These are phyloP conservation scores for Amanita molliuscula DNA, from an alignment of 768 basidiomycete genomes.

Conservation along the genomic window DNA sequence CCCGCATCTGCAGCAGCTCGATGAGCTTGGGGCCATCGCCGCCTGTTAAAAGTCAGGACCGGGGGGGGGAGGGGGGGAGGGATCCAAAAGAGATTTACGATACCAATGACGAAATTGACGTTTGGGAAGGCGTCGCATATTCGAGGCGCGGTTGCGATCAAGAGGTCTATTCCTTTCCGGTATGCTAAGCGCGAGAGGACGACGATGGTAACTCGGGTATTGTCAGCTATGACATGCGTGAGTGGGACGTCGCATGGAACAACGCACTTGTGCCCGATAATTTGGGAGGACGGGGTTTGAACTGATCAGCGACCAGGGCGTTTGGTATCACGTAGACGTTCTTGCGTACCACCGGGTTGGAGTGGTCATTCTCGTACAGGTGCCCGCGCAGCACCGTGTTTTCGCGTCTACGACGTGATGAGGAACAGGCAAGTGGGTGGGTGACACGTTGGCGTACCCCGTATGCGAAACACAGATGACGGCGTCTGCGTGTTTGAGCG, in stretches of 20 bases:
- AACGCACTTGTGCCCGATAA: slow-evolving; percentile 47
- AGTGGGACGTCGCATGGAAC: background rate
- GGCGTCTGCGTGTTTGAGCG: slow-evolving; percentile 84
- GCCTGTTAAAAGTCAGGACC: slow-evolving; percentile 39
- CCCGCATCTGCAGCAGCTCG: slow-evolving; percentile 91
- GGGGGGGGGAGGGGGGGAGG: no score
- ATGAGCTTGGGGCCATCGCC: slow-evolving; percentile 95
- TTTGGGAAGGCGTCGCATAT: slow-evolving; percentile 82
- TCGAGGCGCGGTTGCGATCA: slow-evolving; percentile 85
- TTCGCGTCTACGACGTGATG: slow-evolving; percentile 60
- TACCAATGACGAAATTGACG: slow-evolving; percentile 83
- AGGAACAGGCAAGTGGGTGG: background rate
- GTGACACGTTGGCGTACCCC: slow-evolving; percentile 42
- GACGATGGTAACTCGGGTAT: slow-evolving; percentile 71
- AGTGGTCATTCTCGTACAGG: slow-evolving; percentile 44
- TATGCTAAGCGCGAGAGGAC: slow-evolving; percentile 87
- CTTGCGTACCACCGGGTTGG: slow-evolving; percentile 33
- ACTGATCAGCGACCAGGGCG: slow-evolving; percentile 79
- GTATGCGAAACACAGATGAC: slow-evolving; percentile 97
- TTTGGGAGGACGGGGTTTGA: slow-evolving; percentile 50
- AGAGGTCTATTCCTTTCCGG: slow-evolving; percentile 91
- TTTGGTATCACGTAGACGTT: slow-evolving; percentile 92
- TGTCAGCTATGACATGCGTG: background rate
- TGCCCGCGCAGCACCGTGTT: slow-evolving; percentile 88
- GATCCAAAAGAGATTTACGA: slow-evolving; percentile 9